Evolutionary conservation across 2,329 filamentous ascomycete genomes (phyloP).

Genomic region (Clarireedia sp.): DNA sequence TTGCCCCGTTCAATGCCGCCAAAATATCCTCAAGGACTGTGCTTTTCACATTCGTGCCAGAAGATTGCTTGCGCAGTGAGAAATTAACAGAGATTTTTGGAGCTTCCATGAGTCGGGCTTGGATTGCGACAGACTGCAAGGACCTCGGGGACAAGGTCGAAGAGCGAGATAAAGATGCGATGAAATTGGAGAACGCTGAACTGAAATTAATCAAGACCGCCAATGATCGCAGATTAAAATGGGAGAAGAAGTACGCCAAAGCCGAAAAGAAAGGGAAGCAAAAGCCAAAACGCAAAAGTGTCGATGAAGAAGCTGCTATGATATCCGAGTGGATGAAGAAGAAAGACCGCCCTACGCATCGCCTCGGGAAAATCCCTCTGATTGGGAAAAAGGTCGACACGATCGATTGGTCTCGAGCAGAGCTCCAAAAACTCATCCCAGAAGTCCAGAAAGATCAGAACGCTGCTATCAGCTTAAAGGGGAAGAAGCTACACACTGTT

Average conservation of each 20-base stretch:
- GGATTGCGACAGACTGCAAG: conserved; percentile 71
- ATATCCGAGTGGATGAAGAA: conserved; percentile 65
- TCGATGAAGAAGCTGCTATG: conserved; percentile 58
- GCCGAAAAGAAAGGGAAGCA: conserved; percentile 16
- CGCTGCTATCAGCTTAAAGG: conserved; percentile 55
- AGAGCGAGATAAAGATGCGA: conserved; percentile 69
- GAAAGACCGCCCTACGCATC: conserved; percentile 69
- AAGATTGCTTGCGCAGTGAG: conserved; percentile 68
- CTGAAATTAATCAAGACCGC: conserved; percentile 73
- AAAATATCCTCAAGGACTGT: conserved; percentile 85
- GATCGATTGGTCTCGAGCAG: conserved; percentile 76
- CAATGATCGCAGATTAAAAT: conserved; percentile 54
- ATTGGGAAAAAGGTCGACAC: conserved; percentile 89
- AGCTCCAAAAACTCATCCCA: conserved; percentile 67
- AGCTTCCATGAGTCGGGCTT: conserved; percentile 69
- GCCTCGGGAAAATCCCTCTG: conserved; percentile 57
- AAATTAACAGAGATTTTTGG: conserved; percentile 74
- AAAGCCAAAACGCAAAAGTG: conserved; percentile 34
- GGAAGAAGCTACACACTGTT: conserved; percentile 44
- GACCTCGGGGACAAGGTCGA: conserved; percentile 73
- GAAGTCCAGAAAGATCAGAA: conserved; percentile 61
- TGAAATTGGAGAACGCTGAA: conserved; percentile 80
- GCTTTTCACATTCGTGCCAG: conserved; percentile 77
- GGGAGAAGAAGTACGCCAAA: conserved; percentile 41
- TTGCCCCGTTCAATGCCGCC: conserved; percentile 74